These are phyloP conservation scores for Diaporthe amygdali DNA, from an alignment of 2,329 filamentous ascomycete species.

Conservation along the genomic window DNA sequence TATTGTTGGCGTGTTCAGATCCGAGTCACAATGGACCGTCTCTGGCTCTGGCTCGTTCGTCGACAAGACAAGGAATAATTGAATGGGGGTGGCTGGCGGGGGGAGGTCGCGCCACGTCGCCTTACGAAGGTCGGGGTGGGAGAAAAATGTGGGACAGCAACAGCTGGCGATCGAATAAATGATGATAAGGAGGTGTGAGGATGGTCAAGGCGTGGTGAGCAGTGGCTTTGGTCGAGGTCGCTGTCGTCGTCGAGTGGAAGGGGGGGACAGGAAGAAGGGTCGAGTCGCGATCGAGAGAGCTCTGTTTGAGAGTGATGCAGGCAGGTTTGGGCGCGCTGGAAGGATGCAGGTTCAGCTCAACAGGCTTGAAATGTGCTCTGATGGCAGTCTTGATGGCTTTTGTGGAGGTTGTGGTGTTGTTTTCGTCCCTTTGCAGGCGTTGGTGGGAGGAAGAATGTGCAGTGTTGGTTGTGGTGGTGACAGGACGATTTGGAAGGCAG, in stretches of 20 bases:
- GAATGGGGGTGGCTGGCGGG: slow-evolving; percentile 10
- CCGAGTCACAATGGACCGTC: slow-evolving; percentile 4
- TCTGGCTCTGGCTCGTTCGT: neutral
- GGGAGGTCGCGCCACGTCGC: slow-evolving; percentile 17
- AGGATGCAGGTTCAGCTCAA: neutral
- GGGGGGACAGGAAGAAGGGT: neutral
- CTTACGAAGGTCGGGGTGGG: neutral
- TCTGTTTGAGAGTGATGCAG: neutral
- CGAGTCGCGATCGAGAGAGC: neutral
- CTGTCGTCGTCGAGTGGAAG: neutral
- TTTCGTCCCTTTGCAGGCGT: slow-evolving; percentile 9
- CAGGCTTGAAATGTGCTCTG: neutral
- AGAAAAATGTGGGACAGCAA: neutral
- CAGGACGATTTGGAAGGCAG: neutral
- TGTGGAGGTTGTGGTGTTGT: neutral
- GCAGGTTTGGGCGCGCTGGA: neutral
- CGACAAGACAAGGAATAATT: neutral
- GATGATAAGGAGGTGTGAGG: neutral
- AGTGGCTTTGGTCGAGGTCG: neutral
- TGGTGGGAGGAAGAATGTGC: neutral
- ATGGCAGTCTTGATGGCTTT: neutral
- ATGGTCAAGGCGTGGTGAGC: neutral
- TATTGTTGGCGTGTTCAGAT: neutral
- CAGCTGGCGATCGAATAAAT: neutral
- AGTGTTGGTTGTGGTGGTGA: neutral